Conservation (phyloP, 495 filamentous ascomycete genomes). For the Penicillium longicatenatum region DNA sequence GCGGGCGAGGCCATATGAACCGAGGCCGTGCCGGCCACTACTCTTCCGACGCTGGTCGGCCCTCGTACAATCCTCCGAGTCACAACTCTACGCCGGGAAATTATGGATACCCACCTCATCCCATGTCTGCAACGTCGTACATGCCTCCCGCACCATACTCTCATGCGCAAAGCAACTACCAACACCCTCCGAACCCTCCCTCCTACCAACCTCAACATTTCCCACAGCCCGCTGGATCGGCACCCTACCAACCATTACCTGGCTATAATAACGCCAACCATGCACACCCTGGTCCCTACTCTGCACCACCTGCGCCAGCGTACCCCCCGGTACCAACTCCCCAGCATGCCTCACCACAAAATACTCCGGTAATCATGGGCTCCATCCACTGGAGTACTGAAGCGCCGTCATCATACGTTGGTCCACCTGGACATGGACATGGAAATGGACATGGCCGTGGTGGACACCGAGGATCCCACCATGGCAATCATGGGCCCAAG, state of each 20-base stretch:
- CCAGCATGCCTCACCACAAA: conserved; percentile 27
- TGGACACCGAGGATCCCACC: conserved; percentile 40
- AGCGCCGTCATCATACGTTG: conserved; percentile 24
- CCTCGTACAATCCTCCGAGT: conserved; percentile 23
- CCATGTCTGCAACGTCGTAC: conserved; percentile 27
- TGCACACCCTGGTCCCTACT: conserved; percentile 25
- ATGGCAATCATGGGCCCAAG: conserved; percentile 41
- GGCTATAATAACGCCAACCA: conserved; percentile 30
- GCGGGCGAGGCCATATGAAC: conserved; percentile 47
- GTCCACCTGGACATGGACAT: conserved; percentile 24
- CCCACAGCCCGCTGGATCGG: conserved; percentile 30
- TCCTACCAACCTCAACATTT: conserved; percentile 29
- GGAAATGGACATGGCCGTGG: conserved; percentile 11
- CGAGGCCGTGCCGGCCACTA: conserved; percentile 56
- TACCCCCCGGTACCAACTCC: conserved; percentile 30
- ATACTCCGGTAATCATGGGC: conserved; percentile 55
- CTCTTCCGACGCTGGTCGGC: conserved; percentile 31
- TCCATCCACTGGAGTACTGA: conserved; percentile 62
- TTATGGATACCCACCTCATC: conserved; percentile 37
- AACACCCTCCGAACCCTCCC: conserved; percentile 26
- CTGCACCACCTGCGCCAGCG: conserved; percentile 26
- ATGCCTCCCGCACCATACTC: conserved; percentile 34
- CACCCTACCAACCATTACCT: conserved; percentile 32
- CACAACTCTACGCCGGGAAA: conserved; percentile 36
- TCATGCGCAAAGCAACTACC: conserved; percentile 29